Percentiles rank a stretch among this genome's conserved stretches.
Conservation (phyloP, 176 grass and related monocot genomes). For the Avena atlantica region DNA sequence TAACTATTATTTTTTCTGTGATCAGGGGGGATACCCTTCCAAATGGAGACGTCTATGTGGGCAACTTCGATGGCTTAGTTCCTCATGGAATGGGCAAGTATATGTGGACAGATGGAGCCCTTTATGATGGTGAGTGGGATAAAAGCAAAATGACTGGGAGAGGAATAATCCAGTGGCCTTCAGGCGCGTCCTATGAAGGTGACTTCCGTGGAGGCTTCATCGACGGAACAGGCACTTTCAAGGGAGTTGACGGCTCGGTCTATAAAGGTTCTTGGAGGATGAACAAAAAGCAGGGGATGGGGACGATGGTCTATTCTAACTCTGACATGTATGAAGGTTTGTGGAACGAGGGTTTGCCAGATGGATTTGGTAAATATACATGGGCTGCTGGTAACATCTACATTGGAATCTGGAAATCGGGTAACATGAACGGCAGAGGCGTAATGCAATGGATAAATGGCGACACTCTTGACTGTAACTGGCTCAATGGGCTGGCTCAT, state of each 20-base stretch:
- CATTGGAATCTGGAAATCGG: conserved; percentile 81
- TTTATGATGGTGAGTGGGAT: conserved; percentile 85
- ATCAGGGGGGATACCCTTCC: conserved; percentile 63
- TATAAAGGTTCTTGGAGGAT: conserved; percentile 92
- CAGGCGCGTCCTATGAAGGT: conserved; percentile 81
- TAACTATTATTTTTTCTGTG: conserved; percentile 33
- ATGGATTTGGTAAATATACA: conserved; percentile 80
- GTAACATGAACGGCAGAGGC: conserved; percentile 88
- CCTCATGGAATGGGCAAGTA: conserved; percentile 91
- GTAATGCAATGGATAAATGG: conserved; percentile 90
- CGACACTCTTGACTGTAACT: conserved; percentile 78
- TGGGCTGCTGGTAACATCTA: conserved; percentile 83
- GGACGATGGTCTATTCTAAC: conserved; percentile 76
- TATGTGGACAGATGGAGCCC: conserved; percentile 79
- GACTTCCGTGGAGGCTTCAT: conserved; percentile 88
- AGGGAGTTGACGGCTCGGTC: conserved; percentile 66
- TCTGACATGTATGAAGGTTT: conserved; percentile 80
- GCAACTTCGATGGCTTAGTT: conserved; percentile 69
- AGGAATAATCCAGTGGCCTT: conserved; percentile 77
- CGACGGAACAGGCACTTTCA: conserved; percentile 77
- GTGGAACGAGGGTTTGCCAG: conserved; percentile 92
- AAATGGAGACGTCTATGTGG: conserved; percentile 90
- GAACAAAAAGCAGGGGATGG: conserved; percentile 91
- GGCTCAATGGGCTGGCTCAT: conserved; percentile 81
- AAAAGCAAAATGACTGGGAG: conserved; percentile 80